Evolutionary conservation across 1,284 basidiomycete species (phyloP).

Genomic region (Coniophora puteana): DNA sequence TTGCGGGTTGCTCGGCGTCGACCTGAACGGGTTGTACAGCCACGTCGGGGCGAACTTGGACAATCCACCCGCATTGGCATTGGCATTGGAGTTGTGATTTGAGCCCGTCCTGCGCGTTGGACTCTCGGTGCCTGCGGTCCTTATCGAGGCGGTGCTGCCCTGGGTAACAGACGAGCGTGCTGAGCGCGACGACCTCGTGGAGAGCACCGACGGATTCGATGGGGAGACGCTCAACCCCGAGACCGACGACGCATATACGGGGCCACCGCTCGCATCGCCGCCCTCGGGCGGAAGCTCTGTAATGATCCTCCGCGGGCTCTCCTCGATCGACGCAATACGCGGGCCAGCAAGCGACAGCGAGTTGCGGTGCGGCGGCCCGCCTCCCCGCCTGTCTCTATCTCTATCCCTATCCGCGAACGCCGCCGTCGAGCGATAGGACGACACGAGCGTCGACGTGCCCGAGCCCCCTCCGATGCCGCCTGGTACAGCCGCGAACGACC

Average conservation of each 20-base stretch:
- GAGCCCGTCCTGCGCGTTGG: constrained; percentile 10
- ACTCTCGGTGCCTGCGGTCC: neutral
- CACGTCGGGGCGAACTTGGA: constrained; percentile 69
- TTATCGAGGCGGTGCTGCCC: constrained; percentile 18
- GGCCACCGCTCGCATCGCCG: constrained; percentile 29
- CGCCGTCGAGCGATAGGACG: constrained; percentile 30
- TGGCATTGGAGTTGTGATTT: constrained; percentile 15
- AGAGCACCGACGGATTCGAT: constrained; percentile 71
- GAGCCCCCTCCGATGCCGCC: no score
- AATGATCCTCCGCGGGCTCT: constrained; percentile 52
- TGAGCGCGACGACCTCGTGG: constrained; percentile 53
- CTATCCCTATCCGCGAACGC: no score
- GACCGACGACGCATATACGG: no score
- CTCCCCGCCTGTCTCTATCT: constrained; percentile 15
- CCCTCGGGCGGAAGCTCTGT: constrained; percentile 47
- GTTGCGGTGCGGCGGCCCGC: no score
- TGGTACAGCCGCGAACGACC: constrained; percentile 38
- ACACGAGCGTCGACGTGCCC: constrained; percentile 29
- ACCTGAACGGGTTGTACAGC: constrained; percentile 73
- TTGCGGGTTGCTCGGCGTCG: constrained; percentile 56
- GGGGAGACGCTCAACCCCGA: constrained; percentile 36
- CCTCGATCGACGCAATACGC: constrained; percentile 61
- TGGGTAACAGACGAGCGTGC: constrained; percentile 36
- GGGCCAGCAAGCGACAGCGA: constrained; percentile 35
- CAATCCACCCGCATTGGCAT: constrained; percentile 31